phyloP scores from a whole-genome alignment of 176 grass and related monocot genomes.

The Rhipidocladum racemiflorum region DNA sequence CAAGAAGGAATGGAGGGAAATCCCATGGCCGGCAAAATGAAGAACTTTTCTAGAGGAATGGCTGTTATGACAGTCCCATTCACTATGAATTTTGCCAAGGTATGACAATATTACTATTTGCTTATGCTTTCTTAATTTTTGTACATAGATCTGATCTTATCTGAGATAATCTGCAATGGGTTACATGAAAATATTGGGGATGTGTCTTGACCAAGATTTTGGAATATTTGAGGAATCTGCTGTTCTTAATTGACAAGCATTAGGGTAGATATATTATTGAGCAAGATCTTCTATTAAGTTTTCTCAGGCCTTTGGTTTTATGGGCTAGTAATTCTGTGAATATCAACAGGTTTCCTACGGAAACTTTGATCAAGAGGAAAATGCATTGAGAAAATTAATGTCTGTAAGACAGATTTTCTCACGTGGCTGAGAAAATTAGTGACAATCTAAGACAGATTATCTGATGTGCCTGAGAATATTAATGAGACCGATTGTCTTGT shows the following conservation, averaged over 20 bases:
- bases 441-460: background rate
- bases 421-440: background rate
- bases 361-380: background rate
- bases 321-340: background rate
- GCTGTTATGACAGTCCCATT: slow-evolving; percentile 79
- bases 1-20: slow-evolving; percentile 93
- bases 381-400: slow-evolving; percentile 10
- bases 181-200: background rate
- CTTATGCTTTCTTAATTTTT: slow-evolving; percentile 9
- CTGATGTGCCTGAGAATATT: background rate
- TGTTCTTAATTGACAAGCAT: slow-evolving; percentile 8
- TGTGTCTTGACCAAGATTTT: slow-evolving; percentile 3
- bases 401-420: background rate
- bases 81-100: slow-evolving; percentile 86
- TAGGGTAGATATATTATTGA: background rate
- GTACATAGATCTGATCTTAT: background rate
- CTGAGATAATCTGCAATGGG: slow-evolving; percentile 17
- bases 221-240: background rate
- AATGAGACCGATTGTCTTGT: background rate
- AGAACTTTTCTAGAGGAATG: slow-evolving; percentile 72
- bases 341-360: background rate
- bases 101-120: slow-evolving; percentile 41
- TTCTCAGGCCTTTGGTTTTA: background rate
- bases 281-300: background rate
- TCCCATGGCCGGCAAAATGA: slow-evolving; percentile 69